Evolutionary conservation across 2,329 filamentous ascomycete genomes (phyloP).

Genomic region (Annulohypoxylon truncatum): DNA sequence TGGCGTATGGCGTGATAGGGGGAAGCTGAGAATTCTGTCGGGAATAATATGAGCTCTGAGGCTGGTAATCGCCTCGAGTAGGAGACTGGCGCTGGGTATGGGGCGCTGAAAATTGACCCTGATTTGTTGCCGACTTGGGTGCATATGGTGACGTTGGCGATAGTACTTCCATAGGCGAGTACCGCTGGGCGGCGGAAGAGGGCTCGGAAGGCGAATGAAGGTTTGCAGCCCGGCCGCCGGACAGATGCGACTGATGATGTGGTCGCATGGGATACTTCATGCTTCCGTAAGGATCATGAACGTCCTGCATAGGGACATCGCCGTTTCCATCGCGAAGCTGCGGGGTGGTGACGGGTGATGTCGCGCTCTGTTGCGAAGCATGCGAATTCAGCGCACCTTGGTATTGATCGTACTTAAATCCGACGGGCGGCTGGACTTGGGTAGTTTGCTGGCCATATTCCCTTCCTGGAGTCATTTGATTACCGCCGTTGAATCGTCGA

Average conservation of each 20-base stretch:
- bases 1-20: conserved; percentile 76
- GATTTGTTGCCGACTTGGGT: conserved; percentile 67
- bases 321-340: conserved; percentile 77
- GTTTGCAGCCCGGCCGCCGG: conserved; percentile 63
- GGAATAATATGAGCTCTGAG: conserved; percentile 68
- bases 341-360: conserved; percentile 59
- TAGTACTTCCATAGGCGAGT: conserved; percentile 94
- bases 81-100: conserved; percentile 79
- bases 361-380: conserved; percentile 51
- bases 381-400: conserved; percentile 60
- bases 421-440: conserved; percentile 61
- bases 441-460: conserved; percentile 49
- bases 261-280: conserved; percentile 88
- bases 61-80: conserved; percentile 72
- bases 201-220: conserved; percentile 81
- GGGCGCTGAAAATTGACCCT: conserved; percentile 65
- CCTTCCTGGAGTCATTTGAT: conserved; percentile 49
- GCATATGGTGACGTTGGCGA: conserved; percentile 85
- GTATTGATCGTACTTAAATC: conserved; percentile 77
- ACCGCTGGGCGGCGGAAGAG: conserved; percentile 86
- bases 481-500: conserved; percentile 65
- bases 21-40: conserved; percentile 74
- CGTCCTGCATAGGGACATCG: conserved; percentile 88
- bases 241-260: conserved; percentile 79
- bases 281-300: conserved; percentile 82